These are phyloP conservation scores for Colletotrichum theobromicola DNA, from an alignment of 2,329 filamentous ascomycete species.

Conservation along the genomic window DNA sequence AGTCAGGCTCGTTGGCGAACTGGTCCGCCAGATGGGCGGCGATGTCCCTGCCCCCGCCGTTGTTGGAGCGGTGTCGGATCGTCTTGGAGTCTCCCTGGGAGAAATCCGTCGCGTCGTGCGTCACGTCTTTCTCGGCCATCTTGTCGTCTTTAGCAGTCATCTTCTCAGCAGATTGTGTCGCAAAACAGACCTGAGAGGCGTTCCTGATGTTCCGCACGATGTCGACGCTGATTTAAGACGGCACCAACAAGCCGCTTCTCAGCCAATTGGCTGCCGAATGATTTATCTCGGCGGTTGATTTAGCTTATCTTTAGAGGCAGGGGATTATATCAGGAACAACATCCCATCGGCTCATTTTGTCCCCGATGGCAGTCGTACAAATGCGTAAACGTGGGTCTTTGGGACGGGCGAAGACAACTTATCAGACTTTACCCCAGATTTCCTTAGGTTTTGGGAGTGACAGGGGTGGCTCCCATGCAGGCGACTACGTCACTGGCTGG, in stretches of 20 bases:
- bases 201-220: background rate
- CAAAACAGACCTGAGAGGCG: background rate
- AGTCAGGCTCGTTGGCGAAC: background rate
- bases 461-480: background rate
- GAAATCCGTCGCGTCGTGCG: background rate
- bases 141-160: background rate
- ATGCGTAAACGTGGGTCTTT: background rate
- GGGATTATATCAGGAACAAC: background rate
- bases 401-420: background rate
- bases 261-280: background rate
- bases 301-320: background rate
- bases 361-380: background rate
- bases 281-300: background rate
- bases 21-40: background rate
- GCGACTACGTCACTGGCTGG: background rate
- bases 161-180: accelerated
- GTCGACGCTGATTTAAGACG: background rate
- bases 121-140: background rate
- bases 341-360: background rate
- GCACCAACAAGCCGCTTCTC: background rate
- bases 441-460: background rate
- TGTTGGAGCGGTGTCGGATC: background rate
- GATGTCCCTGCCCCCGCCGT: background rate
- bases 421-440: background rate
- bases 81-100: background rate